phyloP scores from a whole-genome alignment of 2,329 filamentous ascomycete genomes.

The Botrytis hyacinthi region DNA sequence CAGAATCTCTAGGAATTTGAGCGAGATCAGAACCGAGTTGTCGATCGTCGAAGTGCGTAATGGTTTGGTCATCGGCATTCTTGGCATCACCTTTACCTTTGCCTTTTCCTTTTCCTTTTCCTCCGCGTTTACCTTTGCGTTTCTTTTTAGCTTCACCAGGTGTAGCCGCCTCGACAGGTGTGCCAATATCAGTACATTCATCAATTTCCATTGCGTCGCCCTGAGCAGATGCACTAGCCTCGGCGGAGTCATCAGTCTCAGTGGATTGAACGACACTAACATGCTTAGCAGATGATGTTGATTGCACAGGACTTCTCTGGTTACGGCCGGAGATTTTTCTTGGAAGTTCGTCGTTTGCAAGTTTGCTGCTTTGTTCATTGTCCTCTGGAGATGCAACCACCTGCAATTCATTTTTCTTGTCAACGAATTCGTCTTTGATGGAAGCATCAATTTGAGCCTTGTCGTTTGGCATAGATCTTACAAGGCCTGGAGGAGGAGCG shows the following conservation, averaged over 20 bases:
- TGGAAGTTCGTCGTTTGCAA: not conserved
- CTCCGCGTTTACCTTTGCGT: not conserved
- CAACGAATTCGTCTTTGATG: not conserved
- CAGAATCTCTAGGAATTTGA: not conserved
- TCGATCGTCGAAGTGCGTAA: not conserved
- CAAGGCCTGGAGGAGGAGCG: not conserved
- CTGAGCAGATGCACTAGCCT: not conserved
- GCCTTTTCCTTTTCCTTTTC: not conserved
- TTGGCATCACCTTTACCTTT: not conserved
- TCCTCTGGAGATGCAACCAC: not conserved
- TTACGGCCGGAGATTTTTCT: not conserved
- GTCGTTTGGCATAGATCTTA: not conserved
- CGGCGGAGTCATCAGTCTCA: not conserved
- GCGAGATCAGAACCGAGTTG: slow-evolving; percentile 6
- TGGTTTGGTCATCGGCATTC: not conserved
- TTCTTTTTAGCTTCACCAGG: not conserved
- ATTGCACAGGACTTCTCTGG: not conserved
- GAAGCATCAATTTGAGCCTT: not conserved
- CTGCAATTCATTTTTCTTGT: not conserved
- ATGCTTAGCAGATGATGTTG: not conserved
- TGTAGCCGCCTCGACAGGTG: not conserved
- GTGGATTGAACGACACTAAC: not conserved
- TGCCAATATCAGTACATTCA: not conserved
- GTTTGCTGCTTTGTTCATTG: not conserved
- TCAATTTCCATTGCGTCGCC: not conserved